Percentiles rank a stretch among this genome's conserved stretches.
Evolutionary conservation across 768 basidiomycete genomes (phyloP).

Genomic region (Boletus insuetus): DNA sequence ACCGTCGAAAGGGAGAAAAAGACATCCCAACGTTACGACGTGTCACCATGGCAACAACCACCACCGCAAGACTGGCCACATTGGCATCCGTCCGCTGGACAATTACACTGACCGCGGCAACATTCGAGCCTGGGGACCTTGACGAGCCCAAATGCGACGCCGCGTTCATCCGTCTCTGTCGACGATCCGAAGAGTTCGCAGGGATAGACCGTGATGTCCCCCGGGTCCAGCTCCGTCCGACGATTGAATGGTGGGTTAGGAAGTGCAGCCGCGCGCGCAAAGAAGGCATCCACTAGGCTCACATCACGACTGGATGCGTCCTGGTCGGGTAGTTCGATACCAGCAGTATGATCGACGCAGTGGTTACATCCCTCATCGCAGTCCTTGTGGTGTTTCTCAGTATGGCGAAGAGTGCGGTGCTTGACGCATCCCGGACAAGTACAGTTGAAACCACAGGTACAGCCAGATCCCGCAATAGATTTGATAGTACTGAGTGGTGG

Average conservation of each 20-base stretch:
- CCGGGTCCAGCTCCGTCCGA: constrained; percentile 45
- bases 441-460: constrained; percentile 68
- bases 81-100: constrained; percentile 51
- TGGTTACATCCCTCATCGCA: constrained; percentile 54
- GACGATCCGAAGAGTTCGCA: constrained; percentile 34
- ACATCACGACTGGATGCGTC: constrained; percentile 8
- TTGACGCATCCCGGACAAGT: constrained; percentile 71
- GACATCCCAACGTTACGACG: neutral
- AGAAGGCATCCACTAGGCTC: constrained; percentile 58
- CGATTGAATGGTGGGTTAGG: constrained; percentile 52
- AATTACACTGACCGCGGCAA: constrained; percentile 60
- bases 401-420: constrained; percentile 57
- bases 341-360: constrained; percentile 55
- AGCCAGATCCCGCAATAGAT: constrained; percentile 65
- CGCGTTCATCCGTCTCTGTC: constrained; percentile 37
- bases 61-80: constrained; percentile 54
- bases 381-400: constrained; percentile 34
- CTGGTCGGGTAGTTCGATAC: constrained; percentile 41
- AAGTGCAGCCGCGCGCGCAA: constrained; percentile 65
- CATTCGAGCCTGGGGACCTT: constrained; percentile 65
- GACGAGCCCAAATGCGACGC: constrained; percentile 47
- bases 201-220: constrained; percentile 49
- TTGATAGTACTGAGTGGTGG: constrained; percentile 57
- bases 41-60: constrained; percentile 42
- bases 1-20: neutral